Evolutionary conservation across 345 rosid genomes (phyloP).

Genomic region (Lepidium africanum): DNA sequence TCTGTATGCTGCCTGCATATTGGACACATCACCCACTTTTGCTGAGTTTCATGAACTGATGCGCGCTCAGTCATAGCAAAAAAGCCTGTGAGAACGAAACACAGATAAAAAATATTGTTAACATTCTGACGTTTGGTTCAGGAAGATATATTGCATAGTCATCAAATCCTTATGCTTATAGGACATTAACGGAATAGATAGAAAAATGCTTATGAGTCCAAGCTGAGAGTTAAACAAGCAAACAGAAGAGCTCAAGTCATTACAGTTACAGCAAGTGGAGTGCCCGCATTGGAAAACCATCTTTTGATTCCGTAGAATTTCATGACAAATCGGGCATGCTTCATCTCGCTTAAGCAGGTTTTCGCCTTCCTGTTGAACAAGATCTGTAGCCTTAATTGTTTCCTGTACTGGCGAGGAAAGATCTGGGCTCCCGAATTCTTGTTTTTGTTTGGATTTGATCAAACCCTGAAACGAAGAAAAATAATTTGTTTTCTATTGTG

Average conservation of each 20-base stretch:
- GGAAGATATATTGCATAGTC: background rate
- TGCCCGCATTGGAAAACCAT: conserved; percentile 98
- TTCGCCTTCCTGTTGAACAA: conserved; percentile 34
- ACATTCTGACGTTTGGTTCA: background rate
- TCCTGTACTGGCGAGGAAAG: conserved; percentile 36
- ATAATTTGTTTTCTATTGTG: background rate
- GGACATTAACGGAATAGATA: background rate
- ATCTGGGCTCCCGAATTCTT: conserved; percentile 34
- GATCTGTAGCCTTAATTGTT: conserved; percentile 14
- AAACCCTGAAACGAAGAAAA: conserved; percentile 53
- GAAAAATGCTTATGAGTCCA: background rate
- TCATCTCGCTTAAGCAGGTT: conserved; percentile 44
- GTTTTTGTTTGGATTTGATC: conserved; percentile 53
- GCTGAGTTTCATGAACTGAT: conserved; percentile 35
- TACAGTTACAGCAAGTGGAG: conserved; percentile 88
- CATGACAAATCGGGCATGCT: conserved; percentile 92
- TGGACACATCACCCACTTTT: conserved; percentile 90
- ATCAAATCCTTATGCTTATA: background rate
- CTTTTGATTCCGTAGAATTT: conserved; percentile 61
- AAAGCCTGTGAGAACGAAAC: conserved; percentile 44
- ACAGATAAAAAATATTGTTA: conserved; percentile 9
- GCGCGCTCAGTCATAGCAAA: conserved; percentile 70
- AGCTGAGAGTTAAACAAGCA: background rate
- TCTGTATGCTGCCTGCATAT: conserved; percentile 88
- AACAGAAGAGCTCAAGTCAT: conserved; percentile 19